Percentiles rank a stretch among this genome's conserved stretches.
Evolutionary conservation across 345 rosid genomes (phyloP).

Genomic region (Orychophragmus violaceus): DNA sequence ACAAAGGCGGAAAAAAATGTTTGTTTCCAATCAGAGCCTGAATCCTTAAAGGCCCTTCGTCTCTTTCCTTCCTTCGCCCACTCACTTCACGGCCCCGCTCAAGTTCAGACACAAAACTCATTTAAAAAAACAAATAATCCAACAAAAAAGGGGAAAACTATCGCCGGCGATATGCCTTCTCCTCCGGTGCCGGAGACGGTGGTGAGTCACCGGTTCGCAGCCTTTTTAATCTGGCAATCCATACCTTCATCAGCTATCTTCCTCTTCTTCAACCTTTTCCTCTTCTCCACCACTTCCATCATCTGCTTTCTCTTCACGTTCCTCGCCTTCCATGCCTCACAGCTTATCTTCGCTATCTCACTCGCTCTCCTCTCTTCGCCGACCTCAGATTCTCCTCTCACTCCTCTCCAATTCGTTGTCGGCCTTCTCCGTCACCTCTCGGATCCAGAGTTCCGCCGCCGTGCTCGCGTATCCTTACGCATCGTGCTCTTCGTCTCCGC

Average conservation of each 20-base stretch:
- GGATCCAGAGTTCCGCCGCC: constrained; percentile 45
- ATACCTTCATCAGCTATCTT: constrained; percentile 48
- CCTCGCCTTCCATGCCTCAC: constrained; percentile 44
- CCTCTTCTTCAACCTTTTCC: constrained; percentile 42
- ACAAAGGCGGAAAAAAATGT: not conserved
- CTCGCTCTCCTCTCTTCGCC: constrained; percentile 50
- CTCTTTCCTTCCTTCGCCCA: not conserved
- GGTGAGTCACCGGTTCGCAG: constrained; percentile 43
- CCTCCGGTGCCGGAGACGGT: constrained; percentile 36
- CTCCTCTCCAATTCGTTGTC: constrained; percentile 36
- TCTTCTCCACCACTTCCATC: constrained; percentile 22
- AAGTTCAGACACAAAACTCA: constrained; percentile 9
- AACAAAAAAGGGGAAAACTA: not conserved
- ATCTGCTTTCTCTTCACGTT: constrained; percentile 32
- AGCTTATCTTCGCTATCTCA: constrained; percentile 54
- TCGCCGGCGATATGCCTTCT: constrained; percentile 28
- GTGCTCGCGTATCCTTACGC: constrained; percentile 40
- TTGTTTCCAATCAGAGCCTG: not conserved
- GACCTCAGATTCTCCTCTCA: constrained; percentile 26
- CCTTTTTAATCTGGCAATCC: constrained; percentile 74
- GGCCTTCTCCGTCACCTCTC: constrained; percentile 35
- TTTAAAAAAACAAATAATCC: not conserved
- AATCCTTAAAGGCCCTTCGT: not conserved
- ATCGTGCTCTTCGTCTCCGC: constrained; percentile 41
- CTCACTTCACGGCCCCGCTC: constrained; percentile 2